Percentiles rank a stretch among this genome's conserved stretches.
Evolutionary conservation across 148 eudicot genomes (phyloP).

Genomic region (Bassia scoparia): DNA sequence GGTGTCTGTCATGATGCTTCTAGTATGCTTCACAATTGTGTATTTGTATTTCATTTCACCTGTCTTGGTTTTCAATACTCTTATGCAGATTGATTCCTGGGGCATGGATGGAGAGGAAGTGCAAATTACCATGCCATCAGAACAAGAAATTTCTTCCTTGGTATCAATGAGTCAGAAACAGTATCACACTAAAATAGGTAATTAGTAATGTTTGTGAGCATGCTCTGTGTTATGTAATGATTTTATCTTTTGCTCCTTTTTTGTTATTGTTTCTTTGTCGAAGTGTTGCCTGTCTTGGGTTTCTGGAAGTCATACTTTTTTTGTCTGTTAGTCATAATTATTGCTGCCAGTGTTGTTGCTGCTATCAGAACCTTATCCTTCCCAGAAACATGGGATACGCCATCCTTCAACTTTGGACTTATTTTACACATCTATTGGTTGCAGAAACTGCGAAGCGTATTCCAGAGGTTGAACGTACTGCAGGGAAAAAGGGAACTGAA

Average conservation of each 20-base stretch:
- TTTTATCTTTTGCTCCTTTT: background rate
- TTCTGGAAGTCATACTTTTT: background rate
- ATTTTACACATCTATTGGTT: constrained; percentile 17
- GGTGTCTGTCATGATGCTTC: constrained; percentile 6
- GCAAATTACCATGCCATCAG: constrained; percentile 68
- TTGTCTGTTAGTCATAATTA: background rate
- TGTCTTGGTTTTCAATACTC: constrained; percentile 9
- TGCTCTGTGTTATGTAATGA: background rate
- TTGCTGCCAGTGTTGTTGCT: background rate
- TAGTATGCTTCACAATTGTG: background rate
- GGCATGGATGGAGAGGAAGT: constrained; percentile 73
- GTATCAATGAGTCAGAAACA: constrained; percentile 48
- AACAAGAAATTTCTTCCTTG: constrained; percentile 55
- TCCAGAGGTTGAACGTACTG: constrained; percentile 58
- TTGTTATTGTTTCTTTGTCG: background rate
- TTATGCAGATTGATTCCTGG: constrained; percentile 71
- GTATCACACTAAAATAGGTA: constrained; percentile 62
- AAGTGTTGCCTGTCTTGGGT: background rate
- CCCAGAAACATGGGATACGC: background rate
- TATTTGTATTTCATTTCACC: constrained; percentile 4
- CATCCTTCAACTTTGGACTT: constrained; percentile 5
- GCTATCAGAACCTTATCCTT: background rate
- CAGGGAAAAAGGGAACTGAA: constrained; percentile 72
- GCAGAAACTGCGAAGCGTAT: constrained; percentile 71
- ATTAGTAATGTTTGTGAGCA: constrained; percentile 14